These are phyloP conservation scores for Cladosporium halotolerans DNA, from an alignment of 2,329 filamentous ascomycete genomes.

Conservation along the genomic window DNA sequence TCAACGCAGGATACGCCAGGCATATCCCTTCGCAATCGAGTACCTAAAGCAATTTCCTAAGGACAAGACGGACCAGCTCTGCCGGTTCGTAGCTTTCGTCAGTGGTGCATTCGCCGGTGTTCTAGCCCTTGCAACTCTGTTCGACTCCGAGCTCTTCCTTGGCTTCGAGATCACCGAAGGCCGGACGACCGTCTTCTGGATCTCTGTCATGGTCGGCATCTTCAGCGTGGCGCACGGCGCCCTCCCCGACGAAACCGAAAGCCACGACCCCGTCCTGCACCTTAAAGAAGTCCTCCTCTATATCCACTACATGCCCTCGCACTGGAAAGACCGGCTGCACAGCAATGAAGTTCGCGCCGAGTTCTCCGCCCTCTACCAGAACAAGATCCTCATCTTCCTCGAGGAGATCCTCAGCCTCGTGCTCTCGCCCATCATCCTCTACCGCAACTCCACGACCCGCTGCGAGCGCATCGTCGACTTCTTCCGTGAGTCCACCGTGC, in stretches of 20 bases:
- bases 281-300: constrained; percentile 84
- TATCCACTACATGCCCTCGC: constrained; percentile 82
- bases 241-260: constrained; percentile 75
- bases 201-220: constrained; percentile 73
- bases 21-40: constrained; percentile 82
- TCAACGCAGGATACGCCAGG: constrained; percentile 84
- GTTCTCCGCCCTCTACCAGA: constrained; percentile 84
- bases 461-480: constrained; percentile 95
- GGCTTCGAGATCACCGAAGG: constrained; percentile 87
- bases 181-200: constrained; percentile 83
- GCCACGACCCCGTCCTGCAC: constrained; percentile 88
- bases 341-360: constrained; percentile 89
- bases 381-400: constrained; percentile 84
- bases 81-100: constrained; percentile 79
- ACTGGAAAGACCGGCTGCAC: constrained; percentile 86
- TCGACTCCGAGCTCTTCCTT: constrained; percentile 85
- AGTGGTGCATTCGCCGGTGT: constrained; percentile 81
- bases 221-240: constrained; percentile 79
- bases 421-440: constrained; percentile 81
- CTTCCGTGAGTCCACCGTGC: constrained; percentile 94
- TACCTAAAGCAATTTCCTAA: constrained; percentile 97
- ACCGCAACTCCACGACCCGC: constrained; percentile 78
- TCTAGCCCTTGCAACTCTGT: constrained; percentile 72
- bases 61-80: constrained; percentile 80
- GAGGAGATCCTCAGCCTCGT: constrained; percentile 91